These are phyloP conservation scores for Solanum sitiens DNA, from an alignment of 257 asterid genomes.

Conservation along the genomic window DNA sequence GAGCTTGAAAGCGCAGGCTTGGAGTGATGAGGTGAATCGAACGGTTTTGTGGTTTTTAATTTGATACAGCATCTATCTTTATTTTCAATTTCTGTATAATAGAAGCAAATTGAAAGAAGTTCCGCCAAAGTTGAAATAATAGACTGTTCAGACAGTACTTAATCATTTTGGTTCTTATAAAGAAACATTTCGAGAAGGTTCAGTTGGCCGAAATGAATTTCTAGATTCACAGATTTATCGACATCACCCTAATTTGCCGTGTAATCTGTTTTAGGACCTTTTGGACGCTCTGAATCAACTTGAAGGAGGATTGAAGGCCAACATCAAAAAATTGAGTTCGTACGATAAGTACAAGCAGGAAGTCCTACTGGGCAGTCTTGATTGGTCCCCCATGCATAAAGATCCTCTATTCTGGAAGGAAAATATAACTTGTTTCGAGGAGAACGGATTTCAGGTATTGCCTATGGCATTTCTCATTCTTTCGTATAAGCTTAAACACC, in stretches of 20 bases:
- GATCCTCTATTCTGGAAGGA: constrained; percentile 83
- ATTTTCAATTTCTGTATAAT: not conserved
- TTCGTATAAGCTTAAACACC: not conserved
- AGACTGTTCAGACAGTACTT: not conserved
- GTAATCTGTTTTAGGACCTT: constrained; percentile 46
- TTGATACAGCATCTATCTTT: not conserved
- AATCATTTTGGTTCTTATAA: not conserved
- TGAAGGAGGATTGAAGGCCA: constrained; percentile 64
- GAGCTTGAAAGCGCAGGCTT: constrained; percentile 85
- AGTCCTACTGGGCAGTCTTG: constrained; percentile 85
- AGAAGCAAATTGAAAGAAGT: not conserved
- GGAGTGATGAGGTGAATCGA: constrained; percentile 82
- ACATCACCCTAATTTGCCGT: not conserved
- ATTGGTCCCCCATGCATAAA: constrained; percentile 93
- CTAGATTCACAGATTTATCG: not conserved
- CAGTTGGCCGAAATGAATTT: not conserved
- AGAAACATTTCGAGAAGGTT: not conserved
- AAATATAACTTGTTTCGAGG: constrained; percentile 57
- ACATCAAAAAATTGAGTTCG: constrained; percentile 70
- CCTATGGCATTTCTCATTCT: not conserved
- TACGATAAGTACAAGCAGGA: constrained; percentile 83
- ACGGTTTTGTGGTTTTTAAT: not conserved
- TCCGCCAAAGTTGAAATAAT: not conserved
- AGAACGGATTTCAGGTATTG: constrained; percentile 81
- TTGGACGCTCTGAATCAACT: constrained; percentile 67